Percentiles rank a stretch among this genome's conserved stretches.
Evolutionary conservation across 345 rosid genomes (phyloP).

Genomic region (Hirschfeldia incana): DNA sequence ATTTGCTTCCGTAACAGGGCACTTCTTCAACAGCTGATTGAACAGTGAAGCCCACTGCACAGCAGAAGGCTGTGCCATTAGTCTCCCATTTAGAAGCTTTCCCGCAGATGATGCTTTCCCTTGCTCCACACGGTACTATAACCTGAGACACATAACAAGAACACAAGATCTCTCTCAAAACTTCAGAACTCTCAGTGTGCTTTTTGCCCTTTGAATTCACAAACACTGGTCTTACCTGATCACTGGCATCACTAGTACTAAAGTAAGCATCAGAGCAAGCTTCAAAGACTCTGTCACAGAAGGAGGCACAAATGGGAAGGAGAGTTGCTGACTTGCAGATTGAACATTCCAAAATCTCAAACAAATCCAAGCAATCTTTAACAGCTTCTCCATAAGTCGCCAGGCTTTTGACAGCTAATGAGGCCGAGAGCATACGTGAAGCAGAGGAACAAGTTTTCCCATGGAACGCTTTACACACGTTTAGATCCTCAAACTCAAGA

Average conservation of each 20-base stretch:
- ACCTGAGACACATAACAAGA: constrained; percentile 46
- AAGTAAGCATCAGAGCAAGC: constrained; percentile 81
- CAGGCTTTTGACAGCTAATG: constrained; percentile 57
- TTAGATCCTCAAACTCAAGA: constrained; percentile 59
- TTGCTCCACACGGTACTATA: constrained; percentile 73
- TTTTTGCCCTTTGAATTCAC: background rate
- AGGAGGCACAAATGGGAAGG: constrained; percentile 61
- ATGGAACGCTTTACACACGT: too few species aligned
- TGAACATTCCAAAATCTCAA: constrained; percentile 77
- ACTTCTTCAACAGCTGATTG: constrained; percentile 38
- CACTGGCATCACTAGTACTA: constrained; percentile 51
- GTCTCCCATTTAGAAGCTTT: constrained; percentile 66
- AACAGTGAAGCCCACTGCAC: constrained; percentile 69
- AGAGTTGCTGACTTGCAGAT: constrained; percentile 72
- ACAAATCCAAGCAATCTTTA: constrained; percentile 65
- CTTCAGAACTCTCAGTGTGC: too few species aligned
- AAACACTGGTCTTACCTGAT: constrained; percentile 46
- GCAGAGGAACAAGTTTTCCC: constrained; percentile 66
- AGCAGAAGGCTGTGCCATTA: constrained; percentile 79
- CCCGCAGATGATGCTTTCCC: constrained; percentile 61
- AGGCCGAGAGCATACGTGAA: too few species aligned
- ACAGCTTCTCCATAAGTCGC: constrained; percentile 69
- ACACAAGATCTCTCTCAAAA: background rate
- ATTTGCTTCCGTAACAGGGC: constrained; percentile 64
- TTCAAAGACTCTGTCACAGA: constrained; percentile 57